Base-by-base conservation (phyloP, 2,329 filamentous ascomycete species). In the Myriosclerotinia duriaeana region DNA sequence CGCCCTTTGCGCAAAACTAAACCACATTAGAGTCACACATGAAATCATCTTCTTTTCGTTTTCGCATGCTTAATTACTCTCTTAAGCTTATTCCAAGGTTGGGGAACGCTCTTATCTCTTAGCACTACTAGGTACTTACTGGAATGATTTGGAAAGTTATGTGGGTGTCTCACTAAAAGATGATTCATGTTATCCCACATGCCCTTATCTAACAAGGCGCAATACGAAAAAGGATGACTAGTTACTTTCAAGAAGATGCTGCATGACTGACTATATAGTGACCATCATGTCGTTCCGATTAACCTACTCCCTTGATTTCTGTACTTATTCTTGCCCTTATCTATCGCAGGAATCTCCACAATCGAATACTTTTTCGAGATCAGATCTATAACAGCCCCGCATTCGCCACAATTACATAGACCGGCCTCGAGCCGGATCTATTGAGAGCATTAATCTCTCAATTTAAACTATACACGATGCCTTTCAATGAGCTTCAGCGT, bases 1-100 rank as follows among this genome's bases (percentile, higher is more conserved):
- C 56, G 48, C 14, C 58, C 58, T 53, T 55, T 52, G 46, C 54
- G 42, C 53, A 12, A 48, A 26, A n/a, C 64, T 66, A 63, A 54
- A 48, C 59, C 58, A 30, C 53, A 20, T 55, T 46, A 9, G 58
- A 63, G 68, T 70, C 69, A 70, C 64, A 67, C 42, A 44, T 60
- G 55, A 14, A 36, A 44, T 34, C n/a, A 34, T 15, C 36, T 14
- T 26, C n/a, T 52, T 40, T 59, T 64, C 52, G 1, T 92, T 97
- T 77, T 58, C 22, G 52, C 62, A 26, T 48, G 56, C 53, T 44
- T 52, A 11, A 17, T 53, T 38, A 2, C 15, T 9, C 15, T 53
- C 60, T 60, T 26, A 34, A 34, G 20, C 15, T 26, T 62, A 12
- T 48, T 53, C 44, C 50, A 52, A 63, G 44, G 4, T 56, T 64